Evolutionary conservation across 495 filamentous ascomycete genomes (phyloP).

Genomic region (Bathelium albidoporum): DNA sequence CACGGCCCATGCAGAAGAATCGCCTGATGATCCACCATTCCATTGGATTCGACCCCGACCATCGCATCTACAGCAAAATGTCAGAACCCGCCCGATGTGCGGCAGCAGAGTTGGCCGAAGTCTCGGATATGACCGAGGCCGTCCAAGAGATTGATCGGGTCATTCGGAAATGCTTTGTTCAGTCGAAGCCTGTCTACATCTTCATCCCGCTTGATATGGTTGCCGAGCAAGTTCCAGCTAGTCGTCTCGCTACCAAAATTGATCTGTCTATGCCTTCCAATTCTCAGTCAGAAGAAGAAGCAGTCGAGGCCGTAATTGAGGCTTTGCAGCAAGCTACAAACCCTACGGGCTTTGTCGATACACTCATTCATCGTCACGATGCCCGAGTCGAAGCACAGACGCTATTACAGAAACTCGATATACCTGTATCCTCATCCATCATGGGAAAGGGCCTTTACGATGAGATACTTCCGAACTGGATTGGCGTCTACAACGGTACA

Average conservation of each 20-base stretch:
- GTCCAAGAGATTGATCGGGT: slow-evolving; percentile 33
- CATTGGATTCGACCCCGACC: slow-evolving; percentile 21
- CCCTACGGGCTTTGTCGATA: slow-evolving; percentile 28
- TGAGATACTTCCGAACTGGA: slow-evolving; percentile 25
- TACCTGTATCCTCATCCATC: slow-evolving; percentile 25
- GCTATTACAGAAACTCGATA: slow-evolving; percentile 19
- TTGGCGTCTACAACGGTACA: slow-evolving; percentile 28
- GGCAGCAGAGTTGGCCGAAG: slow-evolving; percentile 25
- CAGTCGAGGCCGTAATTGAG: slow-evolving; percentile 19
- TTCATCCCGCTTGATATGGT: slow-evolving; percentile 33
- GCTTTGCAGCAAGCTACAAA: slow-evolving; percentile 25
- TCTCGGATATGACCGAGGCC: slow-evolving; percentile 21
- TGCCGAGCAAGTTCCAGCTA: slow-evolving; percentile 21
- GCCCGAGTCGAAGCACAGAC: slow-evolving; percentile 19
- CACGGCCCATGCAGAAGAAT: slow-evolving; percentile 26
- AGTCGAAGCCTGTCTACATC: slow-evolving; percentile 30
- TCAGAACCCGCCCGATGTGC: slow-evolving; percentile 24
- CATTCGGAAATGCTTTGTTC: slow-evolving; percentile 28
- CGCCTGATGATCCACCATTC: slow-evolving; percentile 36
- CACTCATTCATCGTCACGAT: slow-evolving; percentile 24
- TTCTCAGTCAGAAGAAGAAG: slow-evolving; percentile 20
- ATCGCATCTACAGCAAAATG: slow-evolving; percentile 29
- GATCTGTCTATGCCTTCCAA: slow-evolving; percentile 23
- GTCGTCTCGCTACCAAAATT: slow-evolving; percentile 25
- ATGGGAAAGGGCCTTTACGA: slow-evolving; percentile 31